Evolutionary conservation across 306 rosid genomes (phyloP), one percentile per base, ranked within the genome.

Genomic region (Cicer cuneatum): DNA sequence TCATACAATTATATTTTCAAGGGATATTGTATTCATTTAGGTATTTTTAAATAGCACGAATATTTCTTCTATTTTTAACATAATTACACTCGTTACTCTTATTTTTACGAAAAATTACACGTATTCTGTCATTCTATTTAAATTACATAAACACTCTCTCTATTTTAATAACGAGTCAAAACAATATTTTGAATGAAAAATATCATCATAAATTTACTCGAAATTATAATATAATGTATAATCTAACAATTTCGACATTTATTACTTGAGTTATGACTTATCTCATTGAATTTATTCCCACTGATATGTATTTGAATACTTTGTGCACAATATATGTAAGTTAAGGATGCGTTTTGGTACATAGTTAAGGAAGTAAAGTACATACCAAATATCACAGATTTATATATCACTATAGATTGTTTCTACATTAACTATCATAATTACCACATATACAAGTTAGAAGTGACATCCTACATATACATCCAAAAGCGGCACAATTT

Each of bases 401-500:
- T 45, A 24, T 42, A 24, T 42, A 29, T 43, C 41, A 29, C 21
- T 41, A 29, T 29, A 21, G 51, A 40, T 63, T 40, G 49, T 42
- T 53, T 66, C 46, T 16, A 73, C 47, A 18, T 45, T 38, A 29
- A 29, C 35, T 29, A 56, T 60, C 66, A 48, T 7, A 56, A 56
- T 2, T 18, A 57, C 38, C 12, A 57, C 2, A 7, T 58, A 66
- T 71, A 21, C 0, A 59, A 18, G 68, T 46, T 47, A 61, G 73
- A 81, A 61, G 77, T 58, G 84, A 63, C 78, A 63, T 14, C 39
- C 7, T 37, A 51, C 60, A 71, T 1, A 63, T 63, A 52, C 48
- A 3, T 70, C 78, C 61, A 75, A 81, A 64, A 54, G n/a, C 35
- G 15, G 61, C 40, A 75, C 54, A 75, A 67, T 33, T 74, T 74